Conservation (phyloP, 1,139 yeast genomes). For the Debaryomycetaceae sp. region DNA sequence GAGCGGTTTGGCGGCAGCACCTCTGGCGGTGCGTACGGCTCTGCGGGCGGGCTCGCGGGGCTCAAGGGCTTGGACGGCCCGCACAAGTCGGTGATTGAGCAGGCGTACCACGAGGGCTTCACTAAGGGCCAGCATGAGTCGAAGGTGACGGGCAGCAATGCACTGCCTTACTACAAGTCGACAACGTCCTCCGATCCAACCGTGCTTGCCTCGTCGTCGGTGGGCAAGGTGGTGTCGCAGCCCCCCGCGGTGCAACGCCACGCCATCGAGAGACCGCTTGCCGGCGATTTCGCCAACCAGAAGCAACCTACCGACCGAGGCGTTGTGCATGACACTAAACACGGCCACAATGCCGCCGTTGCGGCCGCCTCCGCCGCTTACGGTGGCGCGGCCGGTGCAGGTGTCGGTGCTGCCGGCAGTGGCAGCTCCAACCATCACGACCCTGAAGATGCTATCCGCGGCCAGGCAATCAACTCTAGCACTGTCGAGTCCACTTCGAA, state of each 20-base stretch:
- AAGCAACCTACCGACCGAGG: constrained; percentile 27
- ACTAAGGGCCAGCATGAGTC: constrained; percentile 1
- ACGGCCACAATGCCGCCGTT: constrained; percentile 5
- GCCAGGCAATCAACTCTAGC: constrained; percentile 1
- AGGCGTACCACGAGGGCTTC: constrained; percentile 4
- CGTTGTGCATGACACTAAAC: constrained; percentile 14
- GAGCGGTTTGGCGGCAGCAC: not conserved
- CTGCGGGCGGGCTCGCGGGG: not conserved
- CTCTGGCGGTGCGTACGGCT: not conserved
- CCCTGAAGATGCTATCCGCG: too few relatives aligned
- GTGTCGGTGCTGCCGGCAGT: constrained; percentile 8
- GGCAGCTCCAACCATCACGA: too few relatives aligned
- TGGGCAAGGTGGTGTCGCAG: constrained; percentile 27
- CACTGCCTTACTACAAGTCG: not conserved
- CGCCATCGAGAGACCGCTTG: constrained; percentile 24
- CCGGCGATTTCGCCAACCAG: constrained; percentile 32
- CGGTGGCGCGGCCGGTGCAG: constrained; percentile 6
- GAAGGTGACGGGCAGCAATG: not conserved
- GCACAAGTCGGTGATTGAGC: not conserved
- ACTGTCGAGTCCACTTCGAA: constrained; percentile 3
- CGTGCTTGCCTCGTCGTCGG: constrained; percentile 17
- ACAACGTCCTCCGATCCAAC: constrained; percentile 3
- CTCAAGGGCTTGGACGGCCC: not conserved
- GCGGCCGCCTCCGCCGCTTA: constrained; percentile 6
- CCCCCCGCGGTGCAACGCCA: constrained; percentile 28